Evolutionary conservation across 129 eudicot species (phyloP), one percentile per base, ranked within the genome.

Genomic region (Sambucus nigra): DNA sequence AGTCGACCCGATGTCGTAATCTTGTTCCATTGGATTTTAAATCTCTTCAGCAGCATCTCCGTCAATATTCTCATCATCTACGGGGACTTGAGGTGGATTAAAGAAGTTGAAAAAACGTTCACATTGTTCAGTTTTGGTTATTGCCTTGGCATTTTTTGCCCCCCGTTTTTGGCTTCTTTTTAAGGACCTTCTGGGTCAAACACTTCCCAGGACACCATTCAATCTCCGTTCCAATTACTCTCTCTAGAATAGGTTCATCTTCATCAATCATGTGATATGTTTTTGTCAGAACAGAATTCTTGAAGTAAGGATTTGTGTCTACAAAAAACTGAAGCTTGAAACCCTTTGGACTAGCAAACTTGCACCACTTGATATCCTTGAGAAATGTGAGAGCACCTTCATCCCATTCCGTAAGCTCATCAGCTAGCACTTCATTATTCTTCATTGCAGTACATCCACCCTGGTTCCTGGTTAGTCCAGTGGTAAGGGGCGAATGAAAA

Each of bases 41-140:
- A 92, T 95, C 59, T 79, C 82, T 64, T 86, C 96, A 31, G 91
- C 98, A 0, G 73, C 48, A 21, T 81, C 91, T 25, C 77, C 91
- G 40, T 81, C 91, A 51, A 86, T 67, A 21, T 92, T 96, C 7
- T 79, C 94, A 44, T 75, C 96, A 44, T 80, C 79, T 41, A 82
- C 96, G 14, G 96, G 94, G 54, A 92, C 82, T 66, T 79, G 61
- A 9, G 99, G 99, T 15, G 95, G 99, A 26, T 70, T 75, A 57
- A 92, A 92, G 67, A 92, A 92, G 64, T 92, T 92, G 75, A 92
- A 92, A 73, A 92, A 92, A 62, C 99, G 86, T 54, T 79, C 87
- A 66, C 99, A 92, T 12, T 73, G 66, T 50, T 92, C 96, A 11
- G 91, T 86, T 74, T 82, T 86, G 16, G 85, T 86, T 41, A 86